Percentiles rank a stretch among this genome's conserved stretches.
Evolutionary conservation across 208 protist genomes (phyloP).

Genomic region (Trypanosoma lewisi): DNA sequence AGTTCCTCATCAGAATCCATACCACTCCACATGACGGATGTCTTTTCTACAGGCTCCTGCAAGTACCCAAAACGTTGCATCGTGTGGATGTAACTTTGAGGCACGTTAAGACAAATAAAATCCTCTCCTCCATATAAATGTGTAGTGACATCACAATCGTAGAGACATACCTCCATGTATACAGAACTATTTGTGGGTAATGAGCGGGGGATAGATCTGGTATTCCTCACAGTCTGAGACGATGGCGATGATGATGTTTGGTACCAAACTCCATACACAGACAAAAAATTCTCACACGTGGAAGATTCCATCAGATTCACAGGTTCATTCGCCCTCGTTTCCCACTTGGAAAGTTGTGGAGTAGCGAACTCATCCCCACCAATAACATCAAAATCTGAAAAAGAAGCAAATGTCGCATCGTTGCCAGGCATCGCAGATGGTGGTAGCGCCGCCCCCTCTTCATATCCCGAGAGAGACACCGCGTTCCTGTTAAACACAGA

Average conservation of each 20-base stretch:
- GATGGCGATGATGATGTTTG: neutral
- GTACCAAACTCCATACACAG: conserved; percentile 5
- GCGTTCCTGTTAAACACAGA: conserved; percentile 11
- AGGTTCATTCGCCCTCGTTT: conserved; percentile 13
- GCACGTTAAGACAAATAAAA: conserved; percentile 31
- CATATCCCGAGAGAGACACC: too few species aligned
- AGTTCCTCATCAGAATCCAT: conserved; percentile 18
- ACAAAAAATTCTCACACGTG: conserved; percentile 22
- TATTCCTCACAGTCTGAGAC: neutral
- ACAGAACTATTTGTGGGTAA: conserved; percentile 11
- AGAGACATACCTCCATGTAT: conserved; percentile 38
- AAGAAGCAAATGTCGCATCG: neutral
- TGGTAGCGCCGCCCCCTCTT: neutral
- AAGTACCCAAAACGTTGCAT: conserved; percentile 25
- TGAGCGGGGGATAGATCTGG: neutral
- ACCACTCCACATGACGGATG: conserved; percentile 12
- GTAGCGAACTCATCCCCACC: neutral
- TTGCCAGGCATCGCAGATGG: neutral
- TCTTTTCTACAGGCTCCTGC: conserved; percentile 5
- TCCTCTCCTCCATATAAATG: conserved; percentile 56
- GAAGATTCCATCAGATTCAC: conserved; percentile 14
- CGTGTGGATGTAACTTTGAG: conserved; percentile 24
- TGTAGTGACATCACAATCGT: conserved; percentile 37
- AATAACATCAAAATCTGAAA: conserved; percentile 28
- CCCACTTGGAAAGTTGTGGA: conserved; percentile 1